Evolutionary conservation across 1,284 basidiomycete genomes (phyloP).

Genomic region (Sporisorium iseilematis-ciliati): DNA sequence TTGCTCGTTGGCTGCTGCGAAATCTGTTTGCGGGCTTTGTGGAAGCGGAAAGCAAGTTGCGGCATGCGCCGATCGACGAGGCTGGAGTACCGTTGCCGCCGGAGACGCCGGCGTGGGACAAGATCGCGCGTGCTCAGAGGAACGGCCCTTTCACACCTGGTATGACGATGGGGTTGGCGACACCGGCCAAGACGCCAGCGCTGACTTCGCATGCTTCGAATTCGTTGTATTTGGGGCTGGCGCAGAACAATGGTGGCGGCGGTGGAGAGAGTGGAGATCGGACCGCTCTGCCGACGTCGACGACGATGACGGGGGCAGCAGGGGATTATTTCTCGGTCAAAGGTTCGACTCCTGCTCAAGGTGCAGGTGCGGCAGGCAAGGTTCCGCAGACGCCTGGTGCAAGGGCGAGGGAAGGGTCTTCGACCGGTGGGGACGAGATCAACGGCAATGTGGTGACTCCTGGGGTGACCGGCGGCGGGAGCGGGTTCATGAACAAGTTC

Average conservation of each 20-base stretch:
- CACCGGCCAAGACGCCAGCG: constrained; percentile 55
- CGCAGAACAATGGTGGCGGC: constrained; percentile 13
- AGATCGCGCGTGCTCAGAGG: constrained; percentile 27
- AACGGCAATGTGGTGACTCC: constrained; percentile 31
- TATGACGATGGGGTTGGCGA: constrained; percentile 58
- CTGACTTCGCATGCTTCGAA: constrained; percentile 34
- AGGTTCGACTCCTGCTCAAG: constrained; percentile 11
- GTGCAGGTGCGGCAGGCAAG: constrained; percentile 1
- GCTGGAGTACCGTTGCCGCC: constrained; percentile 10
- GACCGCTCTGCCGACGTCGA: constrained; percentile 27
- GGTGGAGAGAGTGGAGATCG: constrained; percentile 21
- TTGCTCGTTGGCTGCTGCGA: constrained; percentile 67
- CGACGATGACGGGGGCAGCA: constrained; percentile 16
- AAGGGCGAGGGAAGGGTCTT: constrained; percentile 23
- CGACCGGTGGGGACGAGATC: constrained; percentile 23
- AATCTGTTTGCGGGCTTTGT: constrained; percentile 66
- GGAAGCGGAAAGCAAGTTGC: constrained; percentile 60
- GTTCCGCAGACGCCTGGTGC: constrained; percentile 20
- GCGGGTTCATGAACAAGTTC: constrained; percentile 56
- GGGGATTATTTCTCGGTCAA: neutral
- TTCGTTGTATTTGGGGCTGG: constrained; percentile 24
- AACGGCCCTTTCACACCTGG: constrained; percentile 67
- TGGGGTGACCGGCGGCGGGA: constrained; percentile 20
- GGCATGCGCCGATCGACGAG: constrained; percentile 15
- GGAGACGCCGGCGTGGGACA: constrained; percentile 48